phyloP scores from a whole-genome alignment of 495 filamentous ascomycete genomes.

The Xylaria intraflava region DNA sequence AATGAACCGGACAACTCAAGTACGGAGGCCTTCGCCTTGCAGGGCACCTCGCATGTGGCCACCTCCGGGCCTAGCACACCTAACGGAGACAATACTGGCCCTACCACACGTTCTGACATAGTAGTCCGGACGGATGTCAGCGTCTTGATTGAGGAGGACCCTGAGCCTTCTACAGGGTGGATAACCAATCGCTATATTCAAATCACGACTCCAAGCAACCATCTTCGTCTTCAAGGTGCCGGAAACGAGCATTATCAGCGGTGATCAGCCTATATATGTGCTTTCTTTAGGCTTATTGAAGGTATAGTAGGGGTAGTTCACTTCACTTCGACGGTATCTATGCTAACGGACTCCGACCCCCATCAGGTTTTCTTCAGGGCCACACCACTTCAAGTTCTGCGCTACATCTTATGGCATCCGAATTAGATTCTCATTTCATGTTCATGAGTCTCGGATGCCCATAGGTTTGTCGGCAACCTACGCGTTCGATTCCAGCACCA shows the following conservation, averaged over 20 bases:
- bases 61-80: neutral
- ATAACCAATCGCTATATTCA: conserved; percentile 14
- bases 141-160: conserved; percentile 18
- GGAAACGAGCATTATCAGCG: neutral
- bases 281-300: too few relatives aligned
- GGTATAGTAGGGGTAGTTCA: too few relatives aligned
- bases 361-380: too few relatives aligned
- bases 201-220: conserved; percentile 15
- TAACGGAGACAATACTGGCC: conserved; percentile 4
- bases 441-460: too few relatives aligned
- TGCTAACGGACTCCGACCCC: too few relatives aligned
- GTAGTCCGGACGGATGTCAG: conserved; percentile 22
- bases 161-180: conserved; percentile 8
- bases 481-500: too few relatives aligned
- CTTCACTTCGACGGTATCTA: too few relatives aligned
- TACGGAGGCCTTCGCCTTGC: conserved; percentile 18
- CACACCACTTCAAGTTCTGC: too few relatives aligned
- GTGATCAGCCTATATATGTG: too few relatives aligned
- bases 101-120: conserved; percentile 14
- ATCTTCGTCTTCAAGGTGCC: neutral
- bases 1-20: conserved; percentile 17
- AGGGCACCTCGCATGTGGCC: conserved; percentile 8
- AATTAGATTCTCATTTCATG: too few relatives aligned
- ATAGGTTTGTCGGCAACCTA: too few relatives aligned
- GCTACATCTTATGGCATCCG: too few relatives aligned